phyloP scores from a whole-genome alignment of 106 monocot species.

The Chionographis japonica region DNA sequence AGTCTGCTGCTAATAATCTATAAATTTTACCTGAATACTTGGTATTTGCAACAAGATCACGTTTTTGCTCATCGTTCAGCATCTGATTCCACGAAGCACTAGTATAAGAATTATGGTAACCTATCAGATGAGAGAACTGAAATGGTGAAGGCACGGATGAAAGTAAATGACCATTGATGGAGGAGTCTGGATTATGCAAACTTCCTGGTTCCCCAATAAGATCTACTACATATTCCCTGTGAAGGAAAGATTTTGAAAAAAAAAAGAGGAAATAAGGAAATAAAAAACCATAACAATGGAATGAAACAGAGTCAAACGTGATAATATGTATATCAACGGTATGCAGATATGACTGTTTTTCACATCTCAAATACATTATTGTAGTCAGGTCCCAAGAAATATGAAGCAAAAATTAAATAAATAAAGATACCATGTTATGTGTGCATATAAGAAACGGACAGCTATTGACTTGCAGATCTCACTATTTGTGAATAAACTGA shows the following conservation, averaged over 20 bases:
- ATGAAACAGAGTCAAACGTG: neutral
- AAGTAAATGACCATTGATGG: constrained; percentile 61
- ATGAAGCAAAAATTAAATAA: no score
- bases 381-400: no score
- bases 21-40: constrained; percentile 26
- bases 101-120: constrained; percentile 18
- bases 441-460: no score
- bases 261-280: neutral
- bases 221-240: constrained; percentile 73
- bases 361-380: no score
- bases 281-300: neutral
- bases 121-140: constrained; percentile 30
- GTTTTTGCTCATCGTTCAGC: constrained; percentile 10
- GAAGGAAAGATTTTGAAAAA: neutral
- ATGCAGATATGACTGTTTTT: neutral
- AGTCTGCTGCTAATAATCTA: no score
- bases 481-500: no score
- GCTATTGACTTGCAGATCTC: no score
- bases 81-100: constrained; percentile 15
- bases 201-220: constrained; percentile 55
- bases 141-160: constrained; percentile 73
- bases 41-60: constrained; percentile 13
- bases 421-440: no score
- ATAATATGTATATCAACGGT: neutral
- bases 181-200: constrained; percentile 52